phyloP scores from a whole-genome alignment of 805 yeast species.

The Ogataea glucozyma region DNA sequence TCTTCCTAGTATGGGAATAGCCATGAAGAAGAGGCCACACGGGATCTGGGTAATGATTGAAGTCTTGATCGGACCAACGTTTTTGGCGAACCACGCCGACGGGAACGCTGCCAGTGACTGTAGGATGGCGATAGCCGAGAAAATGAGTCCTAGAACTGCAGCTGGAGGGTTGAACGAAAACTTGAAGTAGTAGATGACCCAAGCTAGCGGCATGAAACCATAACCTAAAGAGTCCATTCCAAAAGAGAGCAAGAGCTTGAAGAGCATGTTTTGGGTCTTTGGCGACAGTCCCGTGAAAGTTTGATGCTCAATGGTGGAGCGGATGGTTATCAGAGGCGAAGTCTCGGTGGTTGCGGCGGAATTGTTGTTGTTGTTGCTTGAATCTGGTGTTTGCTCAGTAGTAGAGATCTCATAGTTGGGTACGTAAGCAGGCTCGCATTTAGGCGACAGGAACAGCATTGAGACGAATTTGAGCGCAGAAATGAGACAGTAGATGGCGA shows the following conservation, averaged over 20 bases:
- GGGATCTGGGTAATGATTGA: conserved; percentile 76
- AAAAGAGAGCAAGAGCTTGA: conserved; percentile 58
- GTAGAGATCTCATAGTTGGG: conserved; percentile 23
- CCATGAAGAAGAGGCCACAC: conserved; percentile 62
- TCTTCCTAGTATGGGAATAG: conserved; percentile 48
- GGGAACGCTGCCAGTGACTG: conserved; percentile 74
- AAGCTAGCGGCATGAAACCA: conserved; percentile 86
- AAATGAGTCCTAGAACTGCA: conserved; percentile 62
- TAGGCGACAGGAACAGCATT: conserved; percentile 50
- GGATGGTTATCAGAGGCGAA: conserved; percentile 20
- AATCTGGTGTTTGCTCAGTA: conserved; percentile 3
- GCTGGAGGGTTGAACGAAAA: conserved; percentile 55
- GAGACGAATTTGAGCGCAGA: conserved; percentile 54
- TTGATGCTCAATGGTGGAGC: conserved; percentile 25
- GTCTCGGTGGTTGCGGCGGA: conserved; percentile 14
- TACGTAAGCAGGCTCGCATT: conserved; percentile 47
- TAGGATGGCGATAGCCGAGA: conserved; percentile 61
- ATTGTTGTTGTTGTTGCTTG: neutral
- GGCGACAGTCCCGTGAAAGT: conserved; percentile 41
- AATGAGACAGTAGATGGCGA: conserved; percentile 53
- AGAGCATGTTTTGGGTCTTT: conserved; percentile 44
- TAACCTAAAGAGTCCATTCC: conserved; percentile 86
- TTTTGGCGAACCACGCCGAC: conserved; percentile 67
- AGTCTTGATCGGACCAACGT: conserved; percentile 77
- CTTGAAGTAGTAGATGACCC: conserved; percentile 83